phyloP scores from a whole-genome alignment of 495 filamentous ascomycete species.

The Penicillium bovifimosum region DNA sequence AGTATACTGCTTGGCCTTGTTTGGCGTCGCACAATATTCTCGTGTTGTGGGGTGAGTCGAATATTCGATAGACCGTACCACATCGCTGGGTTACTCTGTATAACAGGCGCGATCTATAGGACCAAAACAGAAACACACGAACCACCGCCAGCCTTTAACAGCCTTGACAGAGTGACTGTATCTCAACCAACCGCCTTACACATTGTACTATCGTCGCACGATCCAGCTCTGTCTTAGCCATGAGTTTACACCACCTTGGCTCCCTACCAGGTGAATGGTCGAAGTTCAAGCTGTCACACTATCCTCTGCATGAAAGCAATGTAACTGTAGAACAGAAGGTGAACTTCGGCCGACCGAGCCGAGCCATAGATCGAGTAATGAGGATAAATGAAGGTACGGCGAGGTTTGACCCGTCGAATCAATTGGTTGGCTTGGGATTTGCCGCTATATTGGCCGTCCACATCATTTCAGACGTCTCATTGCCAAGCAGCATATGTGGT shows the following conservation, averaged over 20 bases:
- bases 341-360: not conserved
- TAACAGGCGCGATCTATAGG: not conserved
- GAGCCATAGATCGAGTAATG: conserved; percentile 14
- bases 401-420: not conserved
- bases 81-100: not conserved
- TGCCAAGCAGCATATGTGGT: not conserved
- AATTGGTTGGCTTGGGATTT: not conserved
- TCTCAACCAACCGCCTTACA: too few relatives aligned
- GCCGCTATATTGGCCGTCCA: not conserved
- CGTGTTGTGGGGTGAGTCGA: conserved; percentile 5
- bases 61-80: conserved; percentile 6
- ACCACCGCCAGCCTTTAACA: not conserved
- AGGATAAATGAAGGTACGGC: not conserved
- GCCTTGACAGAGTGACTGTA: not conserved
- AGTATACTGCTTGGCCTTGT: not conserved
- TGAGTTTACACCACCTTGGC: not conserved
- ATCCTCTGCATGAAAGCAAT: conserved; percentile 3
- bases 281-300: conserved; percentile 2
- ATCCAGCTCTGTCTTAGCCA: not conserved
- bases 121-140: not conserved
- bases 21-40: conserved; percentile 1
- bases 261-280: not conserved
- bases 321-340: conserved; percentile 16
- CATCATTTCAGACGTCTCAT: not conserved
- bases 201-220: not conserved